A percentile compares a stretch with the other conserved stretches of the same genome.
Conservation (phyloP, 2,329 filamentous ascomycete species). For the Hypoxylon sp. region DNA sequence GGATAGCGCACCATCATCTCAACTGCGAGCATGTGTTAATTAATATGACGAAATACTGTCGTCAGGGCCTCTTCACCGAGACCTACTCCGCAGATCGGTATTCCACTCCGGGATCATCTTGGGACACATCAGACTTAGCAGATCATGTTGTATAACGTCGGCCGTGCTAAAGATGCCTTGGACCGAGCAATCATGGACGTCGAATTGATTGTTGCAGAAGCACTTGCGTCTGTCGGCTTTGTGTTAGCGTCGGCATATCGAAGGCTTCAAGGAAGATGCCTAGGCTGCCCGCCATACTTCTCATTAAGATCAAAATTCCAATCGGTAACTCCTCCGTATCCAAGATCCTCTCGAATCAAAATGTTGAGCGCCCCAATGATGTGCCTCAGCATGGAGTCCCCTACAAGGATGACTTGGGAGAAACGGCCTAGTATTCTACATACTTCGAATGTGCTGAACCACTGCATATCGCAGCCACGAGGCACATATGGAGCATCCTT, state of each 20-base stretch:
- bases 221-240: slow-evolving; percentile 48
- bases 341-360: slow-evolving; percentile 55
- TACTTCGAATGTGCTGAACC: slow-evolving; percentile 56
- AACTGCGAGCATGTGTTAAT: slow-evolving; percentile 41
- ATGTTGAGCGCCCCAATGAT: slow-evolving; percentile 58
- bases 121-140: slow-evolving; percentile 51
- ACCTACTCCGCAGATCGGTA: slow-evolving; percentile 43
- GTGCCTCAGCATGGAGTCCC: slow-evolving; percentile 59
- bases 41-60: slow-evolving; percentile 8
- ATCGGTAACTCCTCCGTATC: slow-evolving; percentile 58
- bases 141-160: slow-evolving; percentile 54
- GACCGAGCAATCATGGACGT: slow-evolving; percentile 57
- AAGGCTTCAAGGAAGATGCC: neutral
- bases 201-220: slow-evolving; percentile 60
- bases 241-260: slow-evolving; percentile 9
- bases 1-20: slow-evolving; percentile 56
- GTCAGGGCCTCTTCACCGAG: neutral
- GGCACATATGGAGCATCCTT: slow-evolving; percentile 56
- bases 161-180: slow-evolving; percentile 58
- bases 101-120: slow-evolving; percentile 45
- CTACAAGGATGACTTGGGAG: slow-evolving; percentile 56
- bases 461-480: slow-evolving; percentile 56
- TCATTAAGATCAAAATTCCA: slow-evolving; percentile 58
- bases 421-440: slow-evolving; percentile 56
- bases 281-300: slow-evolving; percentile 41